These are phyloP conservation scores for Remersonia thermophila DNA, from an alignment of 2,329 filamentous ascomycete species.

Conservation along the genomic window DNA sequence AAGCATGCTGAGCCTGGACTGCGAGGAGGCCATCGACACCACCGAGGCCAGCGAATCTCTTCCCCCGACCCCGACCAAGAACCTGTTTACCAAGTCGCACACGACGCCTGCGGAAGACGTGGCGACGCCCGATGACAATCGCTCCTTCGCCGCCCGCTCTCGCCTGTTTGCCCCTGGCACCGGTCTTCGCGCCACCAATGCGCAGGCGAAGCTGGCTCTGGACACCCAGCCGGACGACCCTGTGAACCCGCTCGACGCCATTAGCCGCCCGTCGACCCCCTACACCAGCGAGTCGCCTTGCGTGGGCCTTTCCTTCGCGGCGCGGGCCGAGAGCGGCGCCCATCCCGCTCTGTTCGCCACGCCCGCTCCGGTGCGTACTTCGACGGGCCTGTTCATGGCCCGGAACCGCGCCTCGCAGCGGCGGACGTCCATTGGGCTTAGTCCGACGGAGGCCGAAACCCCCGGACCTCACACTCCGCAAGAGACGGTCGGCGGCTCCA, in stretches of 20 bases:
- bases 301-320: conserved; percentile 10
- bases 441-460: conserved; percentile 41
- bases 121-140: conserved; percentile 10
- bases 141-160: conserved; percentile 10
- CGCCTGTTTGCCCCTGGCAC: conserved; percentile 10
- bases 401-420: conserved; percentile 1
- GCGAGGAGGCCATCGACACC: conserved; percentile 49
- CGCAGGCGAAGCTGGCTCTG: conserved; percentile 2
- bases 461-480: conserved; percentile 65
- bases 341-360: conserved; percentile 20
- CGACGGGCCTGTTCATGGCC: conserved; percentile 9
- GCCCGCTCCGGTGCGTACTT: conserved; percentile 23
- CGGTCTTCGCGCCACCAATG: conserved; percentile 4
- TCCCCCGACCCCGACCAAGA: conserved; percentile 91
- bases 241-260: conserved; percentile 4
- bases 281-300: conserved; percentile 8
- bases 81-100: conserved; percentile 31
- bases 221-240: conserved; percentile 4
- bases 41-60: conserved; percentile 38
- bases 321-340: conserved; percentile 8
- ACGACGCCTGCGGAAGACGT: conserved; percentile 10
- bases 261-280: conserved; percentile 10
- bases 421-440: conserved; percentile 33
- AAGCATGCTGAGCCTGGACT: conserved; percentile 73
- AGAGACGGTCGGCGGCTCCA: conserved; percentile 54